Percentiles rank a stretch among this genome's conserved stretches.
These are phyloP conservation scores for Globisporangium orthogonon DNA, from an alignment of 352 stramenopile species.

Conservation along the genomic window DNA sequence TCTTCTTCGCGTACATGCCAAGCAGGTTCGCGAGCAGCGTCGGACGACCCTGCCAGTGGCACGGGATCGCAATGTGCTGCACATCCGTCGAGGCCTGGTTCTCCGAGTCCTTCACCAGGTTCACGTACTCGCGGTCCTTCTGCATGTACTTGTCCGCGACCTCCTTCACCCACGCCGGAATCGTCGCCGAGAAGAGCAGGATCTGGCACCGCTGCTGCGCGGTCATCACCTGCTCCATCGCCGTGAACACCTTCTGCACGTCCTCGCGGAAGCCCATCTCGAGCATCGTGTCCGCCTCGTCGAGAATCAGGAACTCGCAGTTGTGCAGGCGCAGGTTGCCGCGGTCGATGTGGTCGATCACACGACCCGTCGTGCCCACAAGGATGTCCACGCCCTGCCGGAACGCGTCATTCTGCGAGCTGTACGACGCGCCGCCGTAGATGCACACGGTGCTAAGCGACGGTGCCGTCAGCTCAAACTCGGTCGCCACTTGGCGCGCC, in stretches of 20 bases:
- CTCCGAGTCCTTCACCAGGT: conserved; percentile 89
- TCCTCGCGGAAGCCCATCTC: conserved; percentile 96
- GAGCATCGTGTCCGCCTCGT: conserved; percentile 94
- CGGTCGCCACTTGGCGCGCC: conserved; percentile 93
- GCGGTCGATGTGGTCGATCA: conserved; percentile 92
- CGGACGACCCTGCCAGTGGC: conserved; percentile 86
- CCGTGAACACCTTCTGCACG: conserved; percentile 90
- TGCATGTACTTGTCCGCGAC: conserved; percentile 90
- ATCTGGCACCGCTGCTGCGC: conserved; percentile 64
- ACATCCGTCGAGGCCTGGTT: conserved; percentile 89
- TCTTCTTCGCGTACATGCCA: conserved; percentile 82
- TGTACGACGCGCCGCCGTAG: conserved; percentile 90
- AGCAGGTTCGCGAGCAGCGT: conserved; percentile 71
- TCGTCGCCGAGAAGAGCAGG: conserved; percentile 92
- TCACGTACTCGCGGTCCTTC: conserved; percentile 84
- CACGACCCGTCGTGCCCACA: conserved; percentile 89
- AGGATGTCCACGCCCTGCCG: conserved; percentile 89
- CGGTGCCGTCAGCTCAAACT: conserved; percentile 82
- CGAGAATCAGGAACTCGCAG: conserved; percentile 90
- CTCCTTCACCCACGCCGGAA: conserved; percentile 90
- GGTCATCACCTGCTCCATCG: conserved; percentile 68
- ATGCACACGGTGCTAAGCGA: conserved; percentile 86
- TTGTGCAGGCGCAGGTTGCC: conserved; percentile 86
- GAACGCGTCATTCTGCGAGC: conserved; percentile 86
- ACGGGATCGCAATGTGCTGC: conserved; percentile 91